phyloP scores from a whole-genome alignment of 2,329 filamentous ascomycete genomes.

The Ceratocystis eucalypticola region DNA sequence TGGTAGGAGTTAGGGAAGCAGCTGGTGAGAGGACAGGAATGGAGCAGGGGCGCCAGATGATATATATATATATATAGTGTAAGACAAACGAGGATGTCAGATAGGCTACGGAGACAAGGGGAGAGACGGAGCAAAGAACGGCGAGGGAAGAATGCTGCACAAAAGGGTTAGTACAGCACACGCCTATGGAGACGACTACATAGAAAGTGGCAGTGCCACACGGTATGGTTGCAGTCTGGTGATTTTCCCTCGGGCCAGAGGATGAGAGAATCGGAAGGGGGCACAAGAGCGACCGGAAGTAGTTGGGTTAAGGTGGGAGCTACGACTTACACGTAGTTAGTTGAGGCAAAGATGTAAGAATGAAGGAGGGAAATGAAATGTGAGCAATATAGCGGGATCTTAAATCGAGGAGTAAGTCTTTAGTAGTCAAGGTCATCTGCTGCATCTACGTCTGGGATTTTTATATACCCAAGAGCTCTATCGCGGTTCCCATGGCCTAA shows the following conservation, averaged over 20 bases:
- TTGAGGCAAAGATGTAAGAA: background rate
- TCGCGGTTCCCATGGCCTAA: background rate
- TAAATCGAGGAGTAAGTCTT: background rate
- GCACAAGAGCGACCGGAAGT: background rate
- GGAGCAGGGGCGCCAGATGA: background rate
- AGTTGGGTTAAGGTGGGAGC: background rate
- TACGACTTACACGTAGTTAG: constrained; percentile 2
- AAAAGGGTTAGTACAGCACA: background rate
- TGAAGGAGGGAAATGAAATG: background rate
- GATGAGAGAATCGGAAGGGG: constrained; percentile 1
- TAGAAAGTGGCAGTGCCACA: background rate
- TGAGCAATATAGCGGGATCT: background rate
- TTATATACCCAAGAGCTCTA: too few relatives aligned
- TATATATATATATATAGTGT: constrained; percentile 10
- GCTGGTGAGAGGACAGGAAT: background rate
- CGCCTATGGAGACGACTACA: background rate
- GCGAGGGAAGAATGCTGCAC: background rate
- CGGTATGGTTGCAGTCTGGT: background rate
- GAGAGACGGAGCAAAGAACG: background rate
- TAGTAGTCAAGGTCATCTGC: too few relatives aligned
- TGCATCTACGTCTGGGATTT: too few relatives aligned
- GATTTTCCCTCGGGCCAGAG: constrained; percentile 7
- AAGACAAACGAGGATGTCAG: background rate
- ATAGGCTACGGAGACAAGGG: background rate
- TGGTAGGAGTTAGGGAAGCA: background rate